Evolutionary conservation across 495 filamentous ascomycete species (phyloP).

Genomic region (Hypoxylon intermedium): DNA sequence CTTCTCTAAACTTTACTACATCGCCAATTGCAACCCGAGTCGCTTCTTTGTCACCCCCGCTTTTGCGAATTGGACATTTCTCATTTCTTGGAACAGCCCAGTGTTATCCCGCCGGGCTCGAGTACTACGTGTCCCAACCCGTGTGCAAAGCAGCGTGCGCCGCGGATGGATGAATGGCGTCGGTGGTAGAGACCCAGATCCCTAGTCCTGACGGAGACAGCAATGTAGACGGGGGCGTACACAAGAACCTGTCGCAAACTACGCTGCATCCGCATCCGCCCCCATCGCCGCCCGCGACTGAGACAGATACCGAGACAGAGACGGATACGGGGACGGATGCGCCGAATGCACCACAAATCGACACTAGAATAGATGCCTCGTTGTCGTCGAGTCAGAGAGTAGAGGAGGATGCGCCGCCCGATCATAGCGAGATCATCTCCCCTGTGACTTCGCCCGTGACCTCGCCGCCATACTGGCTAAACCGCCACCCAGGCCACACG

Average conservation of each 20-base stretch:
- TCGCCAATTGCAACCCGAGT: neutral
- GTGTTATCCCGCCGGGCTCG: neutral
- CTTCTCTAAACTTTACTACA: neutral
- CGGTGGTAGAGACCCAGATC: constrained; percentile 15
- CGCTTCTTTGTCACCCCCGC: neutral
- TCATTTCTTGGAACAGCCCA: neutral
- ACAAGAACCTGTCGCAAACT: constrained; percentile 33
- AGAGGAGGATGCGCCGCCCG: neutral
- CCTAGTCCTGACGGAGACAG: neutral
- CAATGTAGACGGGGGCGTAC: constrained; percentile 4
- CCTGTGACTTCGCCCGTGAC: constrained; percentile 20
- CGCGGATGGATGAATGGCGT: constrained; percentile 21
- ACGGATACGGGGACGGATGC: constrained; percentile 23
- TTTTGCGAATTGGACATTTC: neutral
- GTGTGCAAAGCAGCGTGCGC: neutral
- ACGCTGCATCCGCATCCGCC: constrained; percentile 21
- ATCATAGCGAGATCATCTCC: neutral
- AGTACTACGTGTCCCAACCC: neutral
- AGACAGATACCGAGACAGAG: constrained; percentile 34
- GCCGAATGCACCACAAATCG: constrained; percentile 7
- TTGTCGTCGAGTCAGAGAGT: neutral
- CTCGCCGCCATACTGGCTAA: constrained; percentile 33
- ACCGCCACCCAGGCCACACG: constrained; percentile 24
- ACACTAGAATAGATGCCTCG: neutral
- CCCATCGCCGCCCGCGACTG: constrained; percentile 33